A percentile compares a stretch with the other conserved stretches of the same genome.
Conservation (phyloP, 768 basidiomycete genomes). For the Piloderma croceum region DNA sequence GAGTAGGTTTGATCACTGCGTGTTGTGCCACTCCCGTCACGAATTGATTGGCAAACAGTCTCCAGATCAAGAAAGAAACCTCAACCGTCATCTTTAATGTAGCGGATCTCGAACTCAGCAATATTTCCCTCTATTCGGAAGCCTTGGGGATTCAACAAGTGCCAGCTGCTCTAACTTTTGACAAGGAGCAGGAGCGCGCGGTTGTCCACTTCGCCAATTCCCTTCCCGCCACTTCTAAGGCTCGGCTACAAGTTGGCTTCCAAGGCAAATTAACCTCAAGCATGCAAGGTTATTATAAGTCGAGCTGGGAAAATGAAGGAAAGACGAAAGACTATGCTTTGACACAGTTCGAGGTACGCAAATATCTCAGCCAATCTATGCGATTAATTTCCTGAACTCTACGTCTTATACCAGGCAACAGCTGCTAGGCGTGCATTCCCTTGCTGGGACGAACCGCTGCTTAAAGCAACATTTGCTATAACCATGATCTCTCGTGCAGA, state of each 20-base stretch:
- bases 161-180: conserved; percentile 43
- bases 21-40: conserved; percentile 1
- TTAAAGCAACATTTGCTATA: conserved; percentile 79
- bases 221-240: conserved; percentile 66
- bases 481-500: conserved; percentile 74
- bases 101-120: conserved; percentile 50
- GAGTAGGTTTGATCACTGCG: conserved; percentile 36
- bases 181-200: conserved; percentile 60
- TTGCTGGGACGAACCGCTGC: conserved; percentile 89
- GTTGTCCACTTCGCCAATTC: conserved; percentile 51
- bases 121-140: conserved; percentile 52
- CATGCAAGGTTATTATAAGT: conserved; percentile 84
- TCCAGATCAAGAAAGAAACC: conserved; percentile 60
- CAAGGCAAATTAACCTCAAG: conserved; percentile 49
- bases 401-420: conserved; percentile 52
- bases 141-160: conserved; percentile 44
- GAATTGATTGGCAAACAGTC: conserved; percentile 31
- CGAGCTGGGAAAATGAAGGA: conserved; percentile 56
- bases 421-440: conserved; percentile 80
- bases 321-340: conserved; percentile 65
- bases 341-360: conserved; percentile 79
- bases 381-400: conserved; percentile 2
- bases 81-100: conserved; percentile 62
- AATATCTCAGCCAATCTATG: not conserved
- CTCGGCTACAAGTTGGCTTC: conserved; percentile 65